Base-by-base conservation (phyloP, 495 filamentous ascomycete genomes). In the Aspergillus sclerotiicarbonarius region DNA sequence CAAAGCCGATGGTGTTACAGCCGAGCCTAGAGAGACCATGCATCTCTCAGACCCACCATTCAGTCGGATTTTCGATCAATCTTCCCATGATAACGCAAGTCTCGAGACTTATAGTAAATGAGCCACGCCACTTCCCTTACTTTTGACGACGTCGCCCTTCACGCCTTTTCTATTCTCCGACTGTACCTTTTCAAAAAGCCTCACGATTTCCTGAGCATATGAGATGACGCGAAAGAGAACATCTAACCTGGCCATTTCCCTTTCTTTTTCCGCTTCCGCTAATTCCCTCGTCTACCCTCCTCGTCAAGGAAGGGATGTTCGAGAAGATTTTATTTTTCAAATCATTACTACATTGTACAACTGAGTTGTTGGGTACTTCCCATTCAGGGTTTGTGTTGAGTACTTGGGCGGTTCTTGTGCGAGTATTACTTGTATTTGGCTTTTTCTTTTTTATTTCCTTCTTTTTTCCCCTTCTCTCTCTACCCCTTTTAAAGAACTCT, bases 1-100 rank as follows among this genome's bases (percentile, higher is more conserved):
- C 52, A 86, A 86, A 64, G 90, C 89, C 43, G 91, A 96, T 66
- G 85, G 87, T 41, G 79, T 87, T 16, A 76, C 87, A 16, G 78
- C 85, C 39, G 89, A 80, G 59, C 83, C 88, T 4, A 33, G 81
- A 25, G 64, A 62, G 30, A 51, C 61, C 44, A 53, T 60, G 0
- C 66, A 71, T 31, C 63, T 70, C 15, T 65, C 72, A 20, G 70
- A 71, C 59, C 76, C 74, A 13, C 70, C 74, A 12, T 79, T 79
- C 59, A 76, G 75, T 59, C 74, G 69, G 46, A 79, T 79, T 16
- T 79, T 79, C 53, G 64, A 73, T 48, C 72, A 74, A 62, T 66
- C 72, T 21, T 67, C 73, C 25, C 65, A 68, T 61, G 71, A 69
- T 57, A 65, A 67, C 48, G 63, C 71, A 46, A 65, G 60, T 53